Evolutionary conservation across 176 grass and related monocot genomes (phyloP).

Genomic region (Panicum miliaceum): DNA sequence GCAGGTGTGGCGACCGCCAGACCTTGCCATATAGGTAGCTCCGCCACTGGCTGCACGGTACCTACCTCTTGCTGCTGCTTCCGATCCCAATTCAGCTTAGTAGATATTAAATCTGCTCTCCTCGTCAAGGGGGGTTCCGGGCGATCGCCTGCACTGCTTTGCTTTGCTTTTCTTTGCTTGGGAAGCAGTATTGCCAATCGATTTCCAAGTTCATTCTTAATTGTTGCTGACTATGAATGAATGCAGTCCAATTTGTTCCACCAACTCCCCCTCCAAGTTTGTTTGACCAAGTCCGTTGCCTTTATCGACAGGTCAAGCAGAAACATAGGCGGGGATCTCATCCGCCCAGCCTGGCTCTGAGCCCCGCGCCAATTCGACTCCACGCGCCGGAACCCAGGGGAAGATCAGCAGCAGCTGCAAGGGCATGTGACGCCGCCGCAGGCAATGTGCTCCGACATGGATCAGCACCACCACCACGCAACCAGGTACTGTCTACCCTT

Average conservation of each 20-base stretch:
- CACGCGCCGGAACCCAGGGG: not conserved
- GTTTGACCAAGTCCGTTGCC: not conserved
- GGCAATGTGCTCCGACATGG: constrained; percentile 50
- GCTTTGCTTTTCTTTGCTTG: not conserved
- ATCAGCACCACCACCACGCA: constrained; percentile 25
- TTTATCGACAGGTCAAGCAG: not conserved
- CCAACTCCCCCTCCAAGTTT: not conserved
- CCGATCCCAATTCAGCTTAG: not conserved
- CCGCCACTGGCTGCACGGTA: no score
- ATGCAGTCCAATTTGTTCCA: not conserved
- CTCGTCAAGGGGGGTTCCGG: no score
- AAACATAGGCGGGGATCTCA: not conserved
- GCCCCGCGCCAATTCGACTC: not conserved
- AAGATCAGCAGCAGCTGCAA: not conserved
- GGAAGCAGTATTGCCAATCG: not conserved
- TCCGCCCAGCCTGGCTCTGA: not conserved
- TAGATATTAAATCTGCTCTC: no score
- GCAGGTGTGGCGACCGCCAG: no score
- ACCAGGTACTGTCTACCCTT: constrained; percentile 17
- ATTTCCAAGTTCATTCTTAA: not conserved
- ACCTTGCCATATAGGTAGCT: no score
- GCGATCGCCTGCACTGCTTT: not conserved
- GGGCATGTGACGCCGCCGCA: constrained; percentile 40
- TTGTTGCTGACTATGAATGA: not conserved
- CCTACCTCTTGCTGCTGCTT: not conserved